Evolutionary conservation across 169 alveolate genomes (phyloP).

Genomic region (Eimeria maxima): DNA sequence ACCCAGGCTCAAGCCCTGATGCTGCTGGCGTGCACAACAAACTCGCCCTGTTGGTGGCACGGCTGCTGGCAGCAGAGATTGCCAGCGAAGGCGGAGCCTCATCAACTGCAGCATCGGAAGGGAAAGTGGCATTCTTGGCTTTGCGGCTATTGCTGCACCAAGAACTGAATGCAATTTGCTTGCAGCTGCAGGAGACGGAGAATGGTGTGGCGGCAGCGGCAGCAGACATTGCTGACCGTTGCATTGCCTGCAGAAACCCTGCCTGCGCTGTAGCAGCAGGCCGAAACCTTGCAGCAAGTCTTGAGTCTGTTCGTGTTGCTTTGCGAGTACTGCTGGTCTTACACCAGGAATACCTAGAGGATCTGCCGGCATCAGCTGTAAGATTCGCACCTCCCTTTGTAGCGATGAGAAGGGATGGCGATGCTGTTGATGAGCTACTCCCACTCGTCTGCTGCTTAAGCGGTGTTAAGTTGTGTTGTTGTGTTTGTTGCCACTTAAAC

Average conservation of each 20-base stretch:
- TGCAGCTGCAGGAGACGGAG: slow-evolving; percentile 44
- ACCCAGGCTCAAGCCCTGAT: slow-evolving; percentile 46
- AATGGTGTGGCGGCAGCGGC: slow-evolving; percentile 27
- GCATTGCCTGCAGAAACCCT: slow-evolving; percentile 57
- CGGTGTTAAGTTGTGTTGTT: background rate
- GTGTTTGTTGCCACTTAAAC: background rate
- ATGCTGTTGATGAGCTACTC: slow-evolving; percentile 24
- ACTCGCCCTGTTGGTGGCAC: background rate
- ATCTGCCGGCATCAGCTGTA: slow-evolving; percentile 55
- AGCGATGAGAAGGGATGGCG: background rate
- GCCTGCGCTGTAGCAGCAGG: slow-evolving; percentile 64
- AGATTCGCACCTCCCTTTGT: background rate
- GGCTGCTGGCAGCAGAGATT: slow-evolving; percentile 51
- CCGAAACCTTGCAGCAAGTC: slow-evolving; percentile 42
- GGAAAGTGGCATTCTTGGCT: slow-evolving; percentile 17
- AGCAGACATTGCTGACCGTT: slow-evolving; percentile 43
- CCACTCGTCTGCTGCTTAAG: background rate
- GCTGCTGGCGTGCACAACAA: slow-evolving; percentile 48
- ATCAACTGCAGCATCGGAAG: slow-evolving; percentile 37
- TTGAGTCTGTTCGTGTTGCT: slow-evolving; percentile 61
- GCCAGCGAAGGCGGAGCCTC: background rate
- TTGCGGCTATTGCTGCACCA: slow-evolving; percentile 72
- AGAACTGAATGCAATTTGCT: slow-evolving; percentile 5
- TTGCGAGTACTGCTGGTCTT: slow-evolving; percentile 57
- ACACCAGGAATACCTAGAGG: slow-evolving; percentile 69